These are phyloP conservation scores for Annulohypoxylon nitens DNA, from an alignment of 495 filamentous ascomycete species.

Conservation along the genomic window DNA sequence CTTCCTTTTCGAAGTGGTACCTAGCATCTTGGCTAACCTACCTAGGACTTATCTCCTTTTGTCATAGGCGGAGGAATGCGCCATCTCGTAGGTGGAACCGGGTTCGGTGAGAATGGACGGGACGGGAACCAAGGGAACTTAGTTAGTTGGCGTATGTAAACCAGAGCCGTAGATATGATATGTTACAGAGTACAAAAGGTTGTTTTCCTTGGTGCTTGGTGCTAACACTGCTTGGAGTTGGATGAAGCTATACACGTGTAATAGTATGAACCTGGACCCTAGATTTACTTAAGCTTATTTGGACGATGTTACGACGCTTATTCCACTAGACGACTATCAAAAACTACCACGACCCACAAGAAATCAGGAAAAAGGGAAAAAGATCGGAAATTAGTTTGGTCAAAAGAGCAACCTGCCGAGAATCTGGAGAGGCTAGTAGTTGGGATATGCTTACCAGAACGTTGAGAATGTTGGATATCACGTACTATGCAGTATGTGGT, in stretches of 20 bases:
- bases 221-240: background rate
- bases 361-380: background rate
- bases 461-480: no score
- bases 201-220: background rate
- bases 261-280: background rate
- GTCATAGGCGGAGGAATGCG: background rate
- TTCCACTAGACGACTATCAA: background rate
- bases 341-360: conserved; percentile 1
- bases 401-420: background rate
- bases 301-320: background rate
- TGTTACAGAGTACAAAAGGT: background rate
- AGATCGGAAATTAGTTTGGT: background rate
- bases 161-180: background rate
- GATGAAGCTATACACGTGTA: background rate
- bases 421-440: background rate
- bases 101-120: conserved; percentile 10
- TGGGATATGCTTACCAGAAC: background rate
- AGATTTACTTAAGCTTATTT: conserved; percentile 15
- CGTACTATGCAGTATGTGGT: no score
- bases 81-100: background rate
- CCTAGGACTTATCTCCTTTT: conserved; percentile 8
- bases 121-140: conserved; percentile 4
- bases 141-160: background rate
- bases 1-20: conserved; percentile 12
- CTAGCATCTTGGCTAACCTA: background rate